Conservation (phyloP, 306 rosid species). For the Cicer pinnatifidum region DNA sequence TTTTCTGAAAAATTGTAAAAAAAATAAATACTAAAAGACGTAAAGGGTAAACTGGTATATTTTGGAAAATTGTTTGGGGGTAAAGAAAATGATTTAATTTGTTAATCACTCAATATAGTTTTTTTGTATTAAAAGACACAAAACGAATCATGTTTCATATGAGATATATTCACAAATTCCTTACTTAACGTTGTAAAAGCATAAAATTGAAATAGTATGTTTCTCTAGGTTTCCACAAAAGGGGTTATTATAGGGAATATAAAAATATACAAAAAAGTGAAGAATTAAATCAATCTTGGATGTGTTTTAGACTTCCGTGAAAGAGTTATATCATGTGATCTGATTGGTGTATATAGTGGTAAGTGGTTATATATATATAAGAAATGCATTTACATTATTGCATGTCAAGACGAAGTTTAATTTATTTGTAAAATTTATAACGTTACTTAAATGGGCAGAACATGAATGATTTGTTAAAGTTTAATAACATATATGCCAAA, state of each 20-base stretch:
- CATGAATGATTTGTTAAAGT: conserved; percentile 27
- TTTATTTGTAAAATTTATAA: conserved; percentile 23
- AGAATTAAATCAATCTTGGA: conserved; percentile 26
- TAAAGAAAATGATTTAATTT: not conserved
- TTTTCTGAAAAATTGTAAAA: too few species aligned
- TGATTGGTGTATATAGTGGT: not conserved
- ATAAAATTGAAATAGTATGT: not conserved
- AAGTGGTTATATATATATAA: not conserved
- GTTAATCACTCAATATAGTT: not conserved
- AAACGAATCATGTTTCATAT: conserved; percentile 26
- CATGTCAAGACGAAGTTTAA: conserved; percentile 28
- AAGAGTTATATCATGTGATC: too few species aligned
- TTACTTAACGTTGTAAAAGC: conserved; percentile 46
- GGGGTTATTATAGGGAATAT: not conserved
- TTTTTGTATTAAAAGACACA: conserved; percentile 44
- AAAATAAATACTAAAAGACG: too few species aligned
- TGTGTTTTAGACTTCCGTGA: conserved; percentile 1
- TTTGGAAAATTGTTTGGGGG: too few species aligned
- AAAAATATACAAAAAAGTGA: not conserved
- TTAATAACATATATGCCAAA: conserved; percentile 37
- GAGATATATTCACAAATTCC: conserved; percentile 35
- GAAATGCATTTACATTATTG: not conserved
- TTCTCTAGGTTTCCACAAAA: conserved; percentile 37
- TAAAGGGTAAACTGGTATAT: too few species aligned
- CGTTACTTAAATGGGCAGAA: conserved; percentile 3